Conservation (phyloP, 2,329 filamentous ascomycete genomes). For the Colletotrichum sp. region DNA sequence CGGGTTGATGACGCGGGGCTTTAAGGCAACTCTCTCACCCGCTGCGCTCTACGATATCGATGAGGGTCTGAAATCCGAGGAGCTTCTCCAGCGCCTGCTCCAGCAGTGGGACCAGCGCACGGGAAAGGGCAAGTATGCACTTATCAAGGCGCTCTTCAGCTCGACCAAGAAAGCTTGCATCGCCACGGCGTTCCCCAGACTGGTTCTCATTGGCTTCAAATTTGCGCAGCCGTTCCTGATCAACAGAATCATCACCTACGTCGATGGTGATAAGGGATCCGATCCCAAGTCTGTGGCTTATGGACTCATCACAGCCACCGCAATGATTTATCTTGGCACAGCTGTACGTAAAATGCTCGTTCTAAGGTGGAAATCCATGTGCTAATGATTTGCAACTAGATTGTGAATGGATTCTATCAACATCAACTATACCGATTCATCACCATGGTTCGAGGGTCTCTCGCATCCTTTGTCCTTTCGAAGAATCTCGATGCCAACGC, state of each 20-base stretch:
- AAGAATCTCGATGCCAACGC: neutral
- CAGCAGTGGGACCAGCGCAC: slow-evolving; percentile 27
- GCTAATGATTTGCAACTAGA: neutral
- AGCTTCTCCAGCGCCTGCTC: slow-evolving; percentile 26
- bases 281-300: slow-evolving; percentile 31
- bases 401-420: slow-evolving; percentile 35
- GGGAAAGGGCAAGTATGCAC: slow-evolving; percentile 22
- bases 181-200: slow-evolving; percentile 29
- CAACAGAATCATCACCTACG: slow-evolving; percentile 19
- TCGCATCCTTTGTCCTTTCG: neutral
- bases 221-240: slow-evolving; percentile 34
- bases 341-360: slow-evolving; percentile 26
- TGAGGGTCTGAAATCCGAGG: slow-evolving; percentile 33
- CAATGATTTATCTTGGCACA: slow-evolving; percentile 34
- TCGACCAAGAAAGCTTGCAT: slow-evolving; percentile 35
- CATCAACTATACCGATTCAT: slow-evolving; percentile 33
- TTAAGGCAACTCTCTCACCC: neutral
- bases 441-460: slow-evolving; percentile 1
- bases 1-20: slow-evolving; percentile 28
- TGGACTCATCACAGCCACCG: slow-evolving; percentile 35
- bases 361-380: neutral
- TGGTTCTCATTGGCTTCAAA: slow-evolving; percentile 31
- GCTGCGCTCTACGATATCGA: slow-evolving; percentile 24
- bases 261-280: slow-evolving; percentile 21
- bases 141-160: slow-evolving; percentile 29